Percentiles rank a stretch among this genome's conserved stretches.
Evolutionary conservation across 352 stramenopile species (phyloP).

Genomic region (Phytopythium litorale): DNA sequence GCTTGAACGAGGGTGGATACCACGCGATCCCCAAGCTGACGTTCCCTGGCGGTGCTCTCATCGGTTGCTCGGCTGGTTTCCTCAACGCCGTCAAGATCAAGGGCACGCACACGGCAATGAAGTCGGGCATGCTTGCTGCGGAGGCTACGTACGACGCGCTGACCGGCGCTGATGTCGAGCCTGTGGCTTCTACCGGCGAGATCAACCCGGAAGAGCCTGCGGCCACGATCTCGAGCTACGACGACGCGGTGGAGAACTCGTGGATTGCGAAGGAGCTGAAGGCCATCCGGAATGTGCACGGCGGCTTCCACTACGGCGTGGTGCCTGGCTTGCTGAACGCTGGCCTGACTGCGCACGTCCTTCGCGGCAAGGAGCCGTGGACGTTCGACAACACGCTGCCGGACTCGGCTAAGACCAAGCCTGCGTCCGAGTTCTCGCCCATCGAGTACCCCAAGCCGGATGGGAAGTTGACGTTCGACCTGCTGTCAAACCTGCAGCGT

Average conservation of each 20-base stretch:
- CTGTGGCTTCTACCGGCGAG: conserved; percentile 62
- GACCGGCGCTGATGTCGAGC: conserved; percentile 37
- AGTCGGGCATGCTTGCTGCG: conserved; percentile 97
- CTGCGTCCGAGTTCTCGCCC: conserved; percentile 83
- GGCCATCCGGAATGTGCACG: conserved; percentile 96
- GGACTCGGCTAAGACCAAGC: conserved; percentile 93
- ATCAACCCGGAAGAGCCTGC: conserved; percentile 66
- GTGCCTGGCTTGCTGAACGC: conserved; percentile 93
- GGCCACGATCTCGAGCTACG: conserved; percentile 82
- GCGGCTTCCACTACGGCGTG: conserved; percentile 95
- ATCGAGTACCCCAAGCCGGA: conserved; percentile 98
- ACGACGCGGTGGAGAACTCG: conserved; percentile 87
- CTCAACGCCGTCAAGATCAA: conserved; percentile 99
- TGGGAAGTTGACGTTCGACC: conserved; percentile 96
- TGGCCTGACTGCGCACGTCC: conserved; percentile 91
- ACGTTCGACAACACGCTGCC: conserved; percentile 83
- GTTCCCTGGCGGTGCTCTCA: conserved; percentile 94
- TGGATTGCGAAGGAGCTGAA: conserved; percentile 98
- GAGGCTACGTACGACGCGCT: conserved; percentile 94
- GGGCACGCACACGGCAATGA: conserved; percentile 98
- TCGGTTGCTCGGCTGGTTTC: conserved; percentile 98
- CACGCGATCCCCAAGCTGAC: conserved; percentile 98
- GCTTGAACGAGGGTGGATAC: conserved; percentile 94
- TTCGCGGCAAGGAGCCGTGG: conserved; percentile 96
- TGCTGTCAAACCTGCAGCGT: conserved; percentile 97